Base-by-base conservation (phyloP, 805 yeast species). In the Ogataea wickerhamii region DNA sequence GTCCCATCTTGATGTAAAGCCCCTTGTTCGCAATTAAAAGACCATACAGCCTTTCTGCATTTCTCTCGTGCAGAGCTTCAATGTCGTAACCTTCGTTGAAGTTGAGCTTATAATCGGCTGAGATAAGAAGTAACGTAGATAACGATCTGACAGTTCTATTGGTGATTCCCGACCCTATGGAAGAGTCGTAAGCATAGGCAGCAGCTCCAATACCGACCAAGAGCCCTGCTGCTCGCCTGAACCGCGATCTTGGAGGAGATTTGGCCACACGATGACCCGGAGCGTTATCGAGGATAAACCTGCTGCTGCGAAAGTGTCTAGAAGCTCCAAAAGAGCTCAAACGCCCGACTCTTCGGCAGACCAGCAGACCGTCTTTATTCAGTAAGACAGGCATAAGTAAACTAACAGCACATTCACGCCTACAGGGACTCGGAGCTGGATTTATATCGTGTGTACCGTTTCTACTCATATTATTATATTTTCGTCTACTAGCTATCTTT, bases 1-100 rank as follows among this genome's bases (percentile, higher is more conserved):
- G 93, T 18, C 93, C 94, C 48, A 82, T 59, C 56, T 84, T 84
- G 56, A 85, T 79, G 53, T 82, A 85, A 14, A 85, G 66, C 2
- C 84, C 83, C 45, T 71, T 73, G 52, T 78, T 78, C 10, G 52
- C 52, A 25, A 57, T 54, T 39, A 78, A 53, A 36, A 78, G 54
- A 30, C 70, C 52, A 47, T 66, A 67, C 36, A 78, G 49, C 30
- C 78, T 55, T 14, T 67, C 70, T 4, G 91, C 76, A 25, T 76
- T 73, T 19, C 74, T 58, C 40, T 75, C 78, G 48, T 84, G 93
- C 7, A 84, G 57, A 0, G 70, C 70, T 16, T 69, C 71, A n/a
- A 78, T 61, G 56, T 66, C 74, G 14, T 62, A 45, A 13, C 62
- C 64, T 24, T 67, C 70, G 18, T 60, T 62, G 52, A 76, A 78